Evolutionary conservation across 306 rosid genomes (phyloP).

Genomic region (Vicia sativa): DNA sequence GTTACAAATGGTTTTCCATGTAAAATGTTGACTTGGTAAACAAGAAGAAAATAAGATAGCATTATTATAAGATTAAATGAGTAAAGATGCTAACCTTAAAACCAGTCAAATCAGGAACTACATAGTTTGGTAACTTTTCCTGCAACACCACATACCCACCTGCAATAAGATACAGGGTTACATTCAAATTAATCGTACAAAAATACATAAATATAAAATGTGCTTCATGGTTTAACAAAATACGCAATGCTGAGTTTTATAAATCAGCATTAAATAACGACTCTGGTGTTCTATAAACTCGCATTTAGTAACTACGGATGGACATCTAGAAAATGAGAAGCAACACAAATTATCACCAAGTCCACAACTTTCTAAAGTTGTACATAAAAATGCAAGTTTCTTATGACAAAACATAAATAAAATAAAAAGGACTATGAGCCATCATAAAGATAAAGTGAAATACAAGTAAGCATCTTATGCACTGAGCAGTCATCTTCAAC

Average conservation of each 20-base stretch:
- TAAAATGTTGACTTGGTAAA: conserved; percentile 18
- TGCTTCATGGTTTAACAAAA: conserved; percentile 5
- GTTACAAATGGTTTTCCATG: background rate
- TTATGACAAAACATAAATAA: background rate
- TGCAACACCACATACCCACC: conserved; percentile 61
- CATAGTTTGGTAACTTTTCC: conserved; percentile 66
- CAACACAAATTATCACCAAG: background rate
- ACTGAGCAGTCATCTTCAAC: background rate
- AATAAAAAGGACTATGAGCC: background rate
- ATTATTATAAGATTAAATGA: conserved; percentile 1
- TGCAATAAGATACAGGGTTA: conserved; percentile 40
- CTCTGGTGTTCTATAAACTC: conserved; percentile 9
- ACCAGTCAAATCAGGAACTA: conserved; percentile 61
- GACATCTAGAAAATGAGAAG: conserved; percentile 18
- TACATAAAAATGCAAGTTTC: conserved; percentile 17
- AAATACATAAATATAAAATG: background rate
- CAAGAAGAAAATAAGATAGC: conserved; percentile 18
- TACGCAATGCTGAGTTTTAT: background rate
- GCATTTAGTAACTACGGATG: background rate
- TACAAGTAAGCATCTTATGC: background rate
- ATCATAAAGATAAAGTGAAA: background rate
- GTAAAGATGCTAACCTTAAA: conserved; percentile 53
- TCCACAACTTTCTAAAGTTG: background rate
- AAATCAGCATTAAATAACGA: conserved; percentile 8
- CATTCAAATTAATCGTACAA: conserved; percentile 10